phyloP scores from a whole-genome alignment of 2,329 filamentous ascomycete species.

The Apiospora hydei region DNA sequence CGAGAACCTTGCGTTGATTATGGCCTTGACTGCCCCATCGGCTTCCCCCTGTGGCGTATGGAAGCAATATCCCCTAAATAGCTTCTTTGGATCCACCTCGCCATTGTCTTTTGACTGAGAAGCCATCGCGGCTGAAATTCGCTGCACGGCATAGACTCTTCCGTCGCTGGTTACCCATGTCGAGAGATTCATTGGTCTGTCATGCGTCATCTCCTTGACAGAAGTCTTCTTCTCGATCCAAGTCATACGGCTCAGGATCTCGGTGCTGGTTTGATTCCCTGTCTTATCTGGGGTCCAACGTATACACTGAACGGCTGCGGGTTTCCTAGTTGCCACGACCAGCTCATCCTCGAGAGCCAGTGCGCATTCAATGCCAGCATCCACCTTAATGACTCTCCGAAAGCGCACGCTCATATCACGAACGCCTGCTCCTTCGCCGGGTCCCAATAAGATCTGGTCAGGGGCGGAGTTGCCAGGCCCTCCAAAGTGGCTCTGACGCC shows the following conservation, averaged over 20 bases:
- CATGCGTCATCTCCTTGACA: conserved; percentile 87
- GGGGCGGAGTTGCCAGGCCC: conserved; percentile 62
- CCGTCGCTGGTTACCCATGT: conserved; percentile 93
- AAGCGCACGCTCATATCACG: conserved; percentile 90
- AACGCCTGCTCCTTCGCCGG: conserved; percentile 83
- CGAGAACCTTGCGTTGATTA: conserved; percentile 95
- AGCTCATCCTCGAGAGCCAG: conserved; percentile 92
- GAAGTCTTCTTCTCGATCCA: conserved; percentile 82
- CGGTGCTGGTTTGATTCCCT: conserved; percentile 87
- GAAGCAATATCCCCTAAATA: conserved; percentile 93
- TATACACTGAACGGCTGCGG: conserved; percentile 95
- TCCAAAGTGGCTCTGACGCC: conserved; percentile 67
- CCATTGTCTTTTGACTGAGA: conserved; percentile 42
- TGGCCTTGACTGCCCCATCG: conserved; percentile 73
- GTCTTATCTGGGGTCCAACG: conserved; percentile 87
- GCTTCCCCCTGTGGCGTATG: conserved; percentile 71
- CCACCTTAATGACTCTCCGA: conserved; percentile 96
- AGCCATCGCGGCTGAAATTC: conserved; percentile 55
- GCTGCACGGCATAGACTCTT: conserved; percentile 88
- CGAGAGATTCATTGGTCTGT: conserved; percentile 93
- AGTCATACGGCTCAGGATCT: conserved; percentile 84
- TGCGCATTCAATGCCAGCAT: conserved; percentile 89
- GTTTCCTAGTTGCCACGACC: conserved; percentile 88
- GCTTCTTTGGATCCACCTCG: conserved; percentile 63
- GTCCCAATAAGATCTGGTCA: conserved; percentile 73